These are phyloP conservation scores for Jacaranda copaia DNA, from an alignment of 257 asterid genomes.

Conservation along the genomic window DNA sequence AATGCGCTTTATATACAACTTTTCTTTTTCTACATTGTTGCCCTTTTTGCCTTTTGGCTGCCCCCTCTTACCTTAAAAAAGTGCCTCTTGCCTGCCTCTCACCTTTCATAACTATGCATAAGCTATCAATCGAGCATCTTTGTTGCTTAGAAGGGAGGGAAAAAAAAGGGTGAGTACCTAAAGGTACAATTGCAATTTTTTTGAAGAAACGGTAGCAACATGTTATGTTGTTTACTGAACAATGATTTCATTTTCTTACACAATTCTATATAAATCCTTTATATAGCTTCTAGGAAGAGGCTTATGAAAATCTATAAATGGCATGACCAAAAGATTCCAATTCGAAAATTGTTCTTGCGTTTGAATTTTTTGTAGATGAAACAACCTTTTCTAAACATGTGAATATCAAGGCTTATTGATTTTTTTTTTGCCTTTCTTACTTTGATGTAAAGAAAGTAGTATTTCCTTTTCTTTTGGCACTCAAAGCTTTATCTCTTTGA, in stretches of 20 bases:
- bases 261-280: background rate
- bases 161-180: background rate
- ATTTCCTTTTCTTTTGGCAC: too few relatives aligned
- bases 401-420: conserved; percentile 7
- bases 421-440: too few relatives aligned
- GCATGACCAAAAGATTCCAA: conserved; percentile 1
- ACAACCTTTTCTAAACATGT: background rate
- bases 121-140: too few relatives aligned
- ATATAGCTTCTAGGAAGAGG: conserved; percentile 10
- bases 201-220: background rate
- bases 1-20: too few relatives aligned
- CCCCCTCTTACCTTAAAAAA: too few relatives aligned
- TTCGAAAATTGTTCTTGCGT: background rate
- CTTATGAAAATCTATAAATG: conserved; percentile 18
- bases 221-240: background rate
- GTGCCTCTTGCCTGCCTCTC: too few relatives aligned
- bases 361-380: background rate
- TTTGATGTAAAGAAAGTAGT: too few relatives aligned
- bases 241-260: conserved; percentile 8
- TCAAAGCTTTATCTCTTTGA: too few relatives aligned
- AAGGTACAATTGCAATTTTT: background rate
- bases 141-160: too few relatives aligned
- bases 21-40: too few relatives aligned
- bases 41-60: too few relatives aligned
- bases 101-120: too few relatives aligned